These are phyloP conservation scores for Orbilia quercus DNA, from an alignment of 2,329 filamentous ascomycete genomes.

Conservation along the genomic window DNA sequence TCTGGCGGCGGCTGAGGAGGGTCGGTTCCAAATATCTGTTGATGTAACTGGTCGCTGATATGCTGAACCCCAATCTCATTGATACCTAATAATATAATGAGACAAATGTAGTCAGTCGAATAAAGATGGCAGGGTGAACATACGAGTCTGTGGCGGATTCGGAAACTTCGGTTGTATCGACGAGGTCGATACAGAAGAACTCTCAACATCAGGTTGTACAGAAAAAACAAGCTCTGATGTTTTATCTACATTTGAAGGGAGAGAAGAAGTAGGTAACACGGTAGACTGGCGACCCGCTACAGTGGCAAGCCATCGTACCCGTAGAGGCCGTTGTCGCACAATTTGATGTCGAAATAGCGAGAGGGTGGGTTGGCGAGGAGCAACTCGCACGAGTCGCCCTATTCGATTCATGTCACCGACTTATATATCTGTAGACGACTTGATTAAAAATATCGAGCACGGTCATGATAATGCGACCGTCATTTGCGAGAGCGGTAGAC, in stretches of 20 bases:
- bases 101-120: background rate
- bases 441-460: conserved; percentile 9
- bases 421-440: conserved; percentile 9
- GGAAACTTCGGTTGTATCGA: background rate
- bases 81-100: conserved; percentile 71
- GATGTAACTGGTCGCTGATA: conserved; percentile 82
- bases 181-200: background rate
- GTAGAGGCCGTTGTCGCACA: conserved; percentile 16
- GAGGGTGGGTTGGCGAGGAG: conserved; percentile 53
- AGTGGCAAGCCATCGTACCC: conserved; percentile 31
- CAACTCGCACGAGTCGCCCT: conserved; percentile 50
- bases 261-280: background rate
- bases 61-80: conserved; percentile 97
- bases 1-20: conserved; percentile 69
- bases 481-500: conserved; percentile 10
- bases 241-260: background rate
- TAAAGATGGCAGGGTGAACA: background rate
- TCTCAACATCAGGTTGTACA: background rate
- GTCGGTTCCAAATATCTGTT: conserved; percentile 79
- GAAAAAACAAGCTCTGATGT: background rate
- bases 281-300: background rate
- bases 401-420: conserved; percentile 54
- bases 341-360: conserved; percentile 26
- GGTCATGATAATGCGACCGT: conserved; percentile 36
- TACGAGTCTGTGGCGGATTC: conserved; percentile 25